phyloP scores from a whole-genome alignment of 257 asterid genomes.

The Solanum peruvianum region DNA sequence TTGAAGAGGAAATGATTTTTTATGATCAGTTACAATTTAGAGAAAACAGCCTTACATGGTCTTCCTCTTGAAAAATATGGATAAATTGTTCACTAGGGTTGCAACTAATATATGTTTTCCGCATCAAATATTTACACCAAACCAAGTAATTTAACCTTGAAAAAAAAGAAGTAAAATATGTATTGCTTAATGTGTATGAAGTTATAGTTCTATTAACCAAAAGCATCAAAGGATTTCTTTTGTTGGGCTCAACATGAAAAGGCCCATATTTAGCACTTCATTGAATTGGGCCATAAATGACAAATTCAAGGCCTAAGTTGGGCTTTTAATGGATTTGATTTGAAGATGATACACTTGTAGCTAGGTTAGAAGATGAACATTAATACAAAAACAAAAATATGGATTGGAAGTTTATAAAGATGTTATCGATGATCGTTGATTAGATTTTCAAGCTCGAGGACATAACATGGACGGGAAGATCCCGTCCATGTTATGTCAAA shows the following conservation, averaged over 20 bases:
- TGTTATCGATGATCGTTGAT: background rate
- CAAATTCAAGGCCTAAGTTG: background rate
- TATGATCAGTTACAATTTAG: background rate
- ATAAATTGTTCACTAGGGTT: background rate
- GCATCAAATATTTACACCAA: background rate
- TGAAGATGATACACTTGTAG: background rate
- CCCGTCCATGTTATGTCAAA: background rate
- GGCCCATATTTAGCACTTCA: background rate
- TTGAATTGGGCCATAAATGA: background rate
- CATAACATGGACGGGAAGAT: background rate
- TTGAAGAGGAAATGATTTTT: background rate
- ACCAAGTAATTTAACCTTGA: background rate
- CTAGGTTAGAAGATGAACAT: background rate
- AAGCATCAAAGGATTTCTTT: background rate
- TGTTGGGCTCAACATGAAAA: background rate
- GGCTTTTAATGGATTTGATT: background rate
- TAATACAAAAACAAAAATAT: background rate
- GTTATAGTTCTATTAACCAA: background rate
- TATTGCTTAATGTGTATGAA: background rate
- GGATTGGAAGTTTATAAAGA: background rate
- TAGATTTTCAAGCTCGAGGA: background rate
- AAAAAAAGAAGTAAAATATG: background rate
- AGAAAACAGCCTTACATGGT: background rate
- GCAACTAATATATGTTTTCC: background rate
- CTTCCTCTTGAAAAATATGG: background rate